Evolutionary conservation across 2,329 filamentous ascomycete genomes (phyloP), one percentile per base, ranked within the genome.

Genomic region (Botryotinia globosa): DNA sequence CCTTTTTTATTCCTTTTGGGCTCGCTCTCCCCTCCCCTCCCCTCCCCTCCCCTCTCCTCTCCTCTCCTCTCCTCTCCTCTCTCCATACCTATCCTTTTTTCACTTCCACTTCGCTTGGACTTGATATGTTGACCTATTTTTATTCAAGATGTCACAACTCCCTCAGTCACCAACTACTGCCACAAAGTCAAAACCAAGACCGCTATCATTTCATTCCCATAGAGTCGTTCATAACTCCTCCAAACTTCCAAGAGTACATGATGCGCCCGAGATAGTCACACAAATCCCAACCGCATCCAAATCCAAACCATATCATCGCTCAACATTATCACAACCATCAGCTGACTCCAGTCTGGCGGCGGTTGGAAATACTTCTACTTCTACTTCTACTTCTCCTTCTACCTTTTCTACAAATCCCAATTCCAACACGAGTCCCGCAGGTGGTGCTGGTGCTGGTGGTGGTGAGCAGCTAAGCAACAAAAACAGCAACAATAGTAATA

Each of bases 171-270:
- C 70, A 42, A 54, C 3, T 42, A 56, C 48, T 39, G 25, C 10
- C 29, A 54, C 48, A 67, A 67, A 67, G 54, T 54, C 65, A 22
- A 67, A 54, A 67, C 25, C 65, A 48, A 66, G 63, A 72, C 72
- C 72, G 22, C 45, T 68, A 22, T 73, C 73, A n/a, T 59, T 74
- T 34, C 73, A 74, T 69, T 48, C 42, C 18, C 73, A 74, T 45
- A 61, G 73, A 51, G 63, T 73, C 51, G 69, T 72, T 56, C 71
- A 74, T 61, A 73, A 73, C 48, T 56, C 68, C 20, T 73, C 71
- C 1, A 75, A 74, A 37, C 64, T 75, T 22, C 74, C 74, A 25
- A 69, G 73, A 58, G 72, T 73, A 44, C 73, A 73, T 61, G 59
- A 70, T 59, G 63, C 73, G 44, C 70, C 72, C 56, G 67, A 72